Base-by-base conservation (phyloP, 23 red algal species). In the Gracilaria vermiculophylla region DNA sequence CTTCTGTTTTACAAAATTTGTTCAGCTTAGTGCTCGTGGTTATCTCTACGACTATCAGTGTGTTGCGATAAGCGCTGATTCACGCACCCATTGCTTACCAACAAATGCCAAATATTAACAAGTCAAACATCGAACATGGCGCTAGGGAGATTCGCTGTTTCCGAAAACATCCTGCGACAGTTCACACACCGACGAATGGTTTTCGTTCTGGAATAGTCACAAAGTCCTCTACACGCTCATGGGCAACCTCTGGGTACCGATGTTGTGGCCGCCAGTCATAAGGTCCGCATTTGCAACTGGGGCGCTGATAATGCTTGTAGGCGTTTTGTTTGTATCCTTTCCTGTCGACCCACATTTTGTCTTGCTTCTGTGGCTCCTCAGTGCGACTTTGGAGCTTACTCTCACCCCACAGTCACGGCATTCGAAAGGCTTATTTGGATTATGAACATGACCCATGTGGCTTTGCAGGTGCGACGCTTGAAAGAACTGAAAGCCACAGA, bases 401-500 rank as follows among this genome's bases (percentile, higher is more conserved):
- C 72, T 58, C 29, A 60, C 62, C 0, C 84, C 84, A 77, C 84
- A 88, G 13, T 77, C 72, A 33, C 45, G 48, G 84, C 84, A 88
- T 53, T 24, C 19, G 12, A 77, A 62, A 1, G 69, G 45, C 42
- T 78, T 76, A 28, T 77, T 88, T 23, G 49, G 45, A 21, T 69
- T 53, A 42, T 91, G 87, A 71, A 91, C 76, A 60, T 91, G 87
- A 24, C 66, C 52, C 35, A 91, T 91, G 42, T 91, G 87, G 28
- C 87, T 91, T 37, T 81, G 75, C 42, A 85, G 69, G 25, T 93
- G 90, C 15, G 78, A 79, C 20, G 80, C 71, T 49, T 93, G 90
- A 24, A 78, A 84, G 55, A 93, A 93, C 51, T 85, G 64, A 62
- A 86, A 85, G 2, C 73, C 80, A 31, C 90, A 93, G 23, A 85